A percentile compares a stretch with the other conserved stretches of the same genome.
phyloP scores from a whole-genome alignment of 805 yeast species.

The Barnettozyma populi region DNA sequence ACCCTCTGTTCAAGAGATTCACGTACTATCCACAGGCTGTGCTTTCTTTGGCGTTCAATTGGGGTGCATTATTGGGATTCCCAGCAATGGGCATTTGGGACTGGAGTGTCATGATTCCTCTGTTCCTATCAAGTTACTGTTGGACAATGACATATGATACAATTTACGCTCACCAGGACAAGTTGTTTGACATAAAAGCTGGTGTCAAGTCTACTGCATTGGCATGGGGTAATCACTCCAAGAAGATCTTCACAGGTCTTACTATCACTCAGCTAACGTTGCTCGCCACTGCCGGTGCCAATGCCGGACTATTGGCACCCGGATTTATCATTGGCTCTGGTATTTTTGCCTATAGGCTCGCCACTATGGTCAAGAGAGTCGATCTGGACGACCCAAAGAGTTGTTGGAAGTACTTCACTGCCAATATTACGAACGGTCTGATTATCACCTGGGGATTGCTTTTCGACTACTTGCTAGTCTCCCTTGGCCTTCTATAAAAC shows the following conservation, averaged over 20 bases:
- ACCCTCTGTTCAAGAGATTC: conserved; percentile 90
- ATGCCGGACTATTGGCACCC: conserved; percentile 76
- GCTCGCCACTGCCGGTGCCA: conserved; percentile 61
- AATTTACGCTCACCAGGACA: conserved; percentile 96
- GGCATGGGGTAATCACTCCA: conserved; percentile 84
- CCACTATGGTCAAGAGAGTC: conserved; percentile 63
- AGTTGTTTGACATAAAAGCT: conserved; percentile 76
- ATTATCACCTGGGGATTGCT: conserved; percentile 61
- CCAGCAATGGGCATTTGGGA: conserved; percentile 93
- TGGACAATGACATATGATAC: conserved; percentile 98
- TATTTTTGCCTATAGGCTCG: conserved; percentile 63
- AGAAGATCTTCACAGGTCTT: conserved; percentile 58
- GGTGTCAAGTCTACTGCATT: conserved; percentile 95
- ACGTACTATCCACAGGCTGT: conserved; percentile 93
- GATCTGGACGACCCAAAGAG: conserved; percentile 71
- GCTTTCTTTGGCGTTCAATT: conserved; percentile 77
- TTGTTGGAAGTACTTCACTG: conserved; percentile 79
- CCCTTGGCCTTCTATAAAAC: conserved; percentile 40
- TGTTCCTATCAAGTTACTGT: conserved; percentile 68
- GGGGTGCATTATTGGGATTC: conserved; percentile 93
- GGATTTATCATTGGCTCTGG: conserved; percentile 67
- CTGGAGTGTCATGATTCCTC: conserved; percentile 68
- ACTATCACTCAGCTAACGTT: conserved; percentile 63
- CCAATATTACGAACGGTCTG: conserved; percentile 74
- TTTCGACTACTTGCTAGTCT: conserved; percentile 53